A percentile compares a stretch with the other conserved stretches of the same genome.
phyloP scores from a whole-genome alignment of 768 basidiomycete species.

The Mycena maculata region DNA sequence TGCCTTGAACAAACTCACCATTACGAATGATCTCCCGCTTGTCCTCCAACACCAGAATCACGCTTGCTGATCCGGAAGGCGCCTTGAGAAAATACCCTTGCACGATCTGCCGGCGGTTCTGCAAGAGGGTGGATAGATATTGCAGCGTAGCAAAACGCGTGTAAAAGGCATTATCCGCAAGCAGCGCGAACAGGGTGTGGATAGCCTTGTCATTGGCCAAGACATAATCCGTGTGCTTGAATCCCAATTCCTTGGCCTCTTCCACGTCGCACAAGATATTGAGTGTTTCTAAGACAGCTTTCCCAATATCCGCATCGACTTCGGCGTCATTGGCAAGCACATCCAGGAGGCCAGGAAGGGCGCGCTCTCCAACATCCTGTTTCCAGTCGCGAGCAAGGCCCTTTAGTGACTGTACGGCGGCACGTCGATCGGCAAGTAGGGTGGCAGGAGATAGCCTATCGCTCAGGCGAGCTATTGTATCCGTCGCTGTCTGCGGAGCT shows the following conservation, averaged over 20 bases:
- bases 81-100: slow-evolving; percentile 94
- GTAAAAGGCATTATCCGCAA: slow-evolving; percentile 85
- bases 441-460: slow-evolving; percentile 93
- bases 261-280: slow-evolving; percentile 86
- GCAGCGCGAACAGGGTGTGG: slow-evolving; percentile 81
- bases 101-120: slow-evolving; percentile 82
- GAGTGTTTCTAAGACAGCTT: slow-evolving; percentile 92
- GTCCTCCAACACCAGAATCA: slow-evolving; percentile 84
- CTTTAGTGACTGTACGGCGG: slow-evolving; percentile 93
- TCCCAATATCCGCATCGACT: slow-evolving; percentile 91
- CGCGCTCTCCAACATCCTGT: slow-evolving; percentile 84
- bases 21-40: slow-evolving; percentile 90
- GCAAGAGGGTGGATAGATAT: slow-evolving; percentile 80
- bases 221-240: slow-evolving; percentile 85
- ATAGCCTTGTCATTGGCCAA: slow-evolving; percentile 77
- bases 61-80: slow-evolving; percentile 77
- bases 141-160: slow-evolving; percentile 87
- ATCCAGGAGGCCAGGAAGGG: slow-evolving; percentile 81
- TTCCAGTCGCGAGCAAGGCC: slow-evolving; percentile 93
- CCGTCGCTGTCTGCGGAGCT: slow-evolving; percentile 83
- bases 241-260: slow-evolving; percentile 80
- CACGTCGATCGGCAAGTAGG: slow-evolving; percentile 90
- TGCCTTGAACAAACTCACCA: no score
- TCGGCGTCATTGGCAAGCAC: slow-evolving; percentile 90
- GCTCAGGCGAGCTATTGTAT: slow-evolving; percentile 89